Evolutionary conservation across 163 green algal species (phyloP).

Genomic region (Scenedesmus sp.): DNA sequence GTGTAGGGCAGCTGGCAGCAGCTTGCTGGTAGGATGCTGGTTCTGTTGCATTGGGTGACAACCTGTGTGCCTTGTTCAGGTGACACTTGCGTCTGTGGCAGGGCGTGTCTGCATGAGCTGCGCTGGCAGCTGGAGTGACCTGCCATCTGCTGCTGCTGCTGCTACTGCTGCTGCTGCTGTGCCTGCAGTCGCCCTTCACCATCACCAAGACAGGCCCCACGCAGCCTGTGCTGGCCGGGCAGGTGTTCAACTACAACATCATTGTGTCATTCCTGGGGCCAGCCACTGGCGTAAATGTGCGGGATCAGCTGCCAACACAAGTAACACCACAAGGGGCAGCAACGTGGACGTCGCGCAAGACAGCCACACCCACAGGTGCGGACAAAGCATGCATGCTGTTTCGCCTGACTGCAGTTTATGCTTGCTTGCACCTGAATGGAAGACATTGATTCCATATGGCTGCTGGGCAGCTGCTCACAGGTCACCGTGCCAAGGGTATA

Average conservation of each 20-base stretch:
- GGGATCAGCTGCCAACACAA: neutral
- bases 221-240: neutral
- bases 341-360: neutral
- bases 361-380: neutral
- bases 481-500: too few relatives aligned
- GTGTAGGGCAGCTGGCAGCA: too few relatives aligned
- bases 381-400: neutral
- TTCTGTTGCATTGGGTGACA: too few relatives aligned
- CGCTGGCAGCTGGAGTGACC: too few relatives aligned
- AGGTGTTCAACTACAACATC: neutral
- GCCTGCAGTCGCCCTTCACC: constrained; percentile 2
- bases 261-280: neutral
- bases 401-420: neutral
- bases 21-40: too few relatives aligned
- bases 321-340: neutral
- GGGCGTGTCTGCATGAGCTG: too few relatives aligned
- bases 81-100: too few relatives aligned
- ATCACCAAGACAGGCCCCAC: constrained; percentile 20
- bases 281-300: neutral
- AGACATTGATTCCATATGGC: too few relatives aligned
- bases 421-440: too few relatives aligned
- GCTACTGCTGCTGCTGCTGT: neutral
- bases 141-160: neutral
- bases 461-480: too few relatives aligned
- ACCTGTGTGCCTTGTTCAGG: too few relatives aligned